Conservation (phyloP, 2,329 filamentous ascomycete species). For the Fonsecaea pedrosoi region DNA sequence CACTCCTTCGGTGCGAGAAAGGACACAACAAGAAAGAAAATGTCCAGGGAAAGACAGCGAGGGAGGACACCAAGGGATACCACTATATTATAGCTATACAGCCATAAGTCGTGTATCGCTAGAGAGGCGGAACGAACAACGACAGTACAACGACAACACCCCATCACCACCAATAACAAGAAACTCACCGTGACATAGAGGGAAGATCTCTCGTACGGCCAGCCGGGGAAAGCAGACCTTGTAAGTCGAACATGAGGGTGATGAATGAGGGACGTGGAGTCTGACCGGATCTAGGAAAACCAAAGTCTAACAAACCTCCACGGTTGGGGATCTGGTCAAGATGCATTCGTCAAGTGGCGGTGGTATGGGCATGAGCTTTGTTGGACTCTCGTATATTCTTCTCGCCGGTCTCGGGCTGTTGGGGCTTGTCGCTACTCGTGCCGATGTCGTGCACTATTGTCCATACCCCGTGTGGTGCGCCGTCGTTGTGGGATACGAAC, state of each 20-base stretch:
- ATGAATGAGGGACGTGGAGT: background rate
- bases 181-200: background rate
- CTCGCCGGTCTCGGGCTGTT: background rate
- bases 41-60: background rate
- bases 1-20: background rate
- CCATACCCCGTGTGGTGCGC: conserved; percentile 24
- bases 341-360: background rate
- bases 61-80: background rate
- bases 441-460: conserved; percentile 18
- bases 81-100: background rate
- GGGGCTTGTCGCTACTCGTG: background rate
- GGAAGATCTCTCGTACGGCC: background rate
- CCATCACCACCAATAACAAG: background rate
- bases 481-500: conserved; percentile 13
- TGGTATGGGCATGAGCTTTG: background rate
- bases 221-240: background rate
- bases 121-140: background rate
- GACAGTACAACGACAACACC: background rate
- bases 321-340: background rate
- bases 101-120: background rate
- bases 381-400: background rate
- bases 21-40: background rate
- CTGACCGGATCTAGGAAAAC: background rate
- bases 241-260: background rate
- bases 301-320: background rate